Evolutionary conservation across 108 stramenopile genomes (phyloP).

Genomic region (Nitzschia inconspicua): DNA sequence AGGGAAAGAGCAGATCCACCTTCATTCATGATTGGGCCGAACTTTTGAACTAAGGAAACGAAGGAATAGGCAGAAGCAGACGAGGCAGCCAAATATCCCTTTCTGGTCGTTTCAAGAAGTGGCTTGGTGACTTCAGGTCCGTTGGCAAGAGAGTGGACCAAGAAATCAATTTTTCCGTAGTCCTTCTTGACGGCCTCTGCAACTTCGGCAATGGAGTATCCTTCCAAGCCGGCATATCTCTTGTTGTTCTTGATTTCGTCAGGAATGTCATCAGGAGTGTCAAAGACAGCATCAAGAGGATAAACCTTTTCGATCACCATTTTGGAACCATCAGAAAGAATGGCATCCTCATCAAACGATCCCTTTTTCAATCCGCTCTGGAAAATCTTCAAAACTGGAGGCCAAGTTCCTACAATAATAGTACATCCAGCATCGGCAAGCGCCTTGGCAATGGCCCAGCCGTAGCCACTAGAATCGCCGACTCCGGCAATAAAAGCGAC

Average conservation of each 20-base stretch:
- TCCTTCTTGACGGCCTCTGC: slow-evolving; percentile 92
- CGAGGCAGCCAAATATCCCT: slow-evolving; percentile 96
- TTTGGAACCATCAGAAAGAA: slow-evolving; percentile 82
- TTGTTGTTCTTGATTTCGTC: slow-evolving; percentile 94
- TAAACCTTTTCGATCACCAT: slow-evolving; percentile 96
- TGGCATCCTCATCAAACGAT: slow-evolving; percentile 83
- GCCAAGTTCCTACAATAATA: slow-evolving; percentile 98
- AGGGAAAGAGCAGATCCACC: slow-evolving; percentile 91
- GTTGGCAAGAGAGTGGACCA: slow-evolving; percentile 98
- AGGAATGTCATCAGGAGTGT: slow-evolving; percentile 90
- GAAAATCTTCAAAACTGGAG: slow-evolving; percentile 96
- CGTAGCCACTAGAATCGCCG: slow-evolving; percentile 96
- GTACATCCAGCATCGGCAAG: slow-evolving; percentile 95
- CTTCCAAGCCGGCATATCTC: slow-evolving; percentile 91
- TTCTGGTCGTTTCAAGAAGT: slow-evolving; percentile 93
- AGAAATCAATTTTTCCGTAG: slow-evolving; percentile 95
- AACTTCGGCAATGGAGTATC: slow-evolving; percentile 95
- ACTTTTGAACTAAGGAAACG: slow-evolving; percentile 92
- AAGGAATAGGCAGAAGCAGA: slow-evolving; percentile 96
- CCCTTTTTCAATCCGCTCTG: slow-evolving; percentile 86
- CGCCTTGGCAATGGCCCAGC: slow-evolving; percentile 96
- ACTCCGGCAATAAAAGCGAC: slow-evolving; percentile 97
- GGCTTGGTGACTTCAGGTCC: slow-evolving; percentile 98
- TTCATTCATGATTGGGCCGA: slow-evolving; percentile 96
- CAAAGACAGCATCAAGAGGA: slow-evolving; percentile 97